These are phyloP conservation scores for Mucor plumbeus DNA, from an alignment of 371 early-diverging fungal species.

Conservation along the genomic window DNA sequence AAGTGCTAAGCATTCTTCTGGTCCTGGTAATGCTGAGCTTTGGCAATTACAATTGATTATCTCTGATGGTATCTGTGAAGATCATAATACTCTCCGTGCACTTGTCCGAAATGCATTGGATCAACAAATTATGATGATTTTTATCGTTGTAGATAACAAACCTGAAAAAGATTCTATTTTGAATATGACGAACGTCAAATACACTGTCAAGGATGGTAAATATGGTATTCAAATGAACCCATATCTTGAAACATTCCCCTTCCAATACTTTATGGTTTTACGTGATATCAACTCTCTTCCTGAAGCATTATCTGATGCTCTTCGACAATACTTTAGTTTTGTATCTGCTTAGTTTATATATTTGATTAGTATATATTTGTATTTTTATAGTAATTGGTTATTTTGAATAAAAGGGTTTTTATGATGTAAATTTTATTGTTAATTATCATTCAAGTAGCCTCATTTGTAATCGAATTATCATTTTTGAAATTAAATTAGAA, in stretches of 20 bases:
- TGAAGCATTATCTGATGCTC: slow-evolving; percentile 87
- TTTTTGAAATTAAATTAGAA: no score
- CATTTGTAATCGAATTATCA: no score
- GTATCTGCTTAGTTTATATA: slow-evolving; percentile 44
- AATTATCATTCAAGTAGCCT: no score
- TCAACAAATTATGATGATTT: slow-evolving; percentile 91
- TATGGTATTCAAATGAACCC: slow-evolving; percentile 76
- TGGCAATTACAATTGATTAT: slow-evolving; percentile 97
- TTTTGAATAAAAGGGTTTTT: no score
- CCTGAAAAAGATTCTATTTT: slow-evolving; percentile 84
- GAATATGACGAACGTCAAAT: slow-evolving; percentile 87
- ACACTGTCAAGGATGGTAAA: slow-evolving; percentile 69
- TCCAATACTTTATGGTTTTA: slow-evolving; percentile 94
- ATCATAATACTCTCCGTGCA: slow-evolving; percentile 80
- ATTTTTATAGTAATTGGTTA: not conserved
- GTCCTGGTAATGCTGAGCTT: slow-evolving; percentile 66
- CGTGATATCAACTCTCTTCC: slow-evolving; percentile 90
- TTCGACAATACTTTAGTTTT: slow-evolving; percentile 92
- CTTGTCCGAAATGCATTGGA: slow-evolving; percentile 87
- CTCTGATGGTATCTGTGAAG: slow-evolving; percentile 97
- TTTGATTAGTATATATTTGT: not conserved
- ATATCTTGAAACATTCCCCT: slow-evolving; percentile 97
- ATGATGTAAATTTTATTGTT: no score
- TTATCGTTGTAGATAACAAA: slow-evolving; percentile 93
- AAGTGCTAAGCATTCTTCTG: slow-evolving; percentile 63